Evolutionary conservation across 2,329 filamentous ascomycete genomes (phyloP).

Genomic region (Rutstroemia sp.): DNA sequence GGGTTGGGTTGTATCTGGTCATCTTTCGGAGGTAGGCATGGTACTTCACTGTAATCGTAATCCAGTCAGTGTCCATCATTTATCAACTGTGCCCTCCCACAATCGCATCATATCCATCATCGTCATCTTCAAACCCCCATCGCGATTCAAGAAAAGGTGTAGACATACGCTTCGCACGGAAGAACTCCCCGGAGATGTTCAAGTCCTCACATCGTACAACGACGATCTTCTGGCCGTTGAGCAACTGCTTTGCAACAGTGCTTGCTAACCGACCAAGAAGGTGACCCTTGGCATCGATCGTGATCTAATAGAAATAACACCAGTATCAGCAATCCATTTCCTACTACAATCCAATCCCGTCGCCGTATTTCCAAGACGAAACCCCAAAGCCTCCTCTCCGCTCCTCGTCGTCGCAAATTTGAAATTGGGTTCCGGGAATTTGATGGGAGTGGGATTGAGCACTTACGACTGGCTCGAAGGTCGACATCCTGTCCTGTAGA

Average conservation of each 20-base stretch:
- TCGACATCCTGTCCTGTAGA: constrained; percentile 50
- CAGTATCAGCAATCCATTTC: constrained; percentile 28
- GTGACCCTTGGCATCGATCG: constrained; percentile 99
- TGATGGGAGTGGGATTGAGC: constrained; percentile 12
- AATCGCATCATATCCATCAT: constrained; percentile 12
- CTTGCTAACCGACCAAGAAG: constrained; percentile 97
- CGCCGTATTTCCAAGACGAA: constrained; percentile 2
- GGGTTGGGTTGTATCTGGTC: constrained; percentile 98
- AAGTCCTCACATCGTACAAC: constrained; percentile 97
- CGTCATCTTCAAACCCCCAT: constrained; percentile 8
- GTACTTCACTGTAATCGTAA: constrained; percentile 83
- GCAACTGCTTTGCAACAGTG: constrained; percentile 98
- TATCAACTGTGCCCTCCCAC: not conserved
- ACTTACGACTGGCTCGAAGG: constrained; percentile 66
- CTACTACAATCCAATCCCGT: constrained; percentile 15
- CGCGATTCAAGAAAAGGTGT: constrained; percentile 8
- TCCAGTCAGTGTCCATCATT: constrained; percentile 38
- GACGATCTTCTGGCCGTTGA: constrained; percentile 98
- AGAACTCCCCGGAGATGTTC: constrained; percentile 99
- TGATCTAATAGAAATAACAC: constrained; percentile 55
- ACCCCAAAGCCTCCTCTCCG: not conserved
- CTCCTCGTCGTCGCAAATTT: constrained; percentile 12
- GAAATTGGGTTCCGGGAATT: not conserved
- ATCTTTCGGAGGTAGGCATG: constrained; percentile 99
- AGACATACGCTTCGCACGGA: constrained; percentile 95